A percentile compares a stretch with the other conserved stretches of the same genome.
Conservation (phyloP, 75 land plant genomes). For the Picea glauca region DNA sequence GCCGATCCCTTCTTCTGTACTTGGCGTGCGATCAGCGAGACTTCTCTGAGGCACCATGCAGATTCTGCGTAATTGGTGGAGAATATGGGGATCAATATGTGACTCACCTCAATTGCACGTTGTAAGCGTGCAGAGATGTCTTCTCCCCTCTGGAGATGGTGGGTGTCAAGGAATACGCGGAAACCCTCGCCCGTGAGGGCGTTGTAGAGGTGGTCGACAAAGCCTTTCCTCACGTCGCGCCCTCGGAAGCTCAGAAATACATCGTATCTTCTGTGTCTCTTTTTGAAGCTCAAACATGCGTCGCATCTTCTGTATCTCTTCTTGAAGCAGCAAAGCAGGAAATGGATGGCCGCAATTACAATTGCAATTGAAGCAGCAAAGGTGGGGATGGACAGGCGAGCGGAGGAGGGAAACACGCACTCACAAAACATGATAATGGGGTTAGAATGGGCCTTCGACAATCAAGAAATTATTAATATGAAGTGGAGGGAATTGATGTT, state of each 20-base stretch:
- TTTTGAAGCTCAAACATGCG: neutral
- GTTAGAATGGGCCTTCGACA: no score
- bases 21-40: neutral
- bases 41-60: slow-evolving; percentile 7
- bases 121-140: neutral
- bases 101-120: neutral
- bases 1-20: no score
- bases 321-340: neutral
- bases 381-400: no score
- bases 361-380: no score
- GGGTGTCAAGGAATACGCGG: neutral
- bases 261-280: neutral
- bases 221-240: neutral
- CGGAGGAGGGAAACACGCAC: no score
- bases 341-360: no score
- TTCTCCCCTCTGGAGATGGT: neutral
- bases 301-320: neutral
- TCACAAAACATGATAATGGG: no score
- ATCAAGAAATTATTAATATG: no score
- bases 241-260: slow-evolving; percentile 12
- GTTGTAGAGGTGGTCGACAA: neutral
- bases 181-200: neutral
- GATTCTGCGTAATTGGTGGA: slow-evolving; percentile 6
- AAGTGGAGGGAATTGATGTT: no score
- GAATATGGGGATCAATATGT: slow-evolving; percentile 3